These are phyloP conservation scores for Sicyos baderoa DNA, from an alignment of 306 rosid genomes.

Conservation along the genomic window DNA sequence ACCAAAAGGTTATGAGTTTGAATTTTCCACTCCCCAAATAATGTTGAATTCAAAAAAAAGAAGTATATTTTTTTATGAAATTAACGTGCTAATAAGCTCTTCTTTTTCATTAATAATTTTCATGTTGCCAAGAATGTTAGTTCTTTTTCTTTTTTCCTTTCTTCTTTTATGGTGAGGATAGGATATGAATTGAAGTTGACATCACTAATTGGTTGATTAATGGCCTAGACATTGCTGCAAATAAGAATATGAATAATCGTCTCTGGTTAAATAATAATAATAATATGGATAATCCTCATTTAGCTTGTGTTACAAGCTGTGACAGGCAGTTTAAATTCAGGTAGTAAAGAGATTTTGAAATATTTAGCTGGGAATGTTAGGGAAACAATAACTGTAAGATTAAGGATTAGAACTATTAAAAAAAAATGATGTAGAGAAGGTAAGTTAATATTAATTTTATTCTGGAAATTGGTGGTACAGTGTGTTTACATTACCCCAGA, in stretches of 20 bases:
- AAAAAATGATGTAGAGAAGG: not conserved
- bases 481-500: not conserved
- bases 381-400: not conserved
- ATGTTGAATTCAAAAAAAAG: not conserved
- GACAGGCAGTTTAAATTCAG: not conserved
- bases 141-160: not conserved
- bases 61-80: not conserved
- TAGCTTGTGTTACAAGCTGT: not conserved
- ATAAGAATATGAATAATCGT: not conserved
- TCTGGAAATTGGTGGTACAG: not conserved
- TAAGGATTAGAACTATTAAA: not conserved
- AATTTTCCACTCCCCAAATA: not conserved
- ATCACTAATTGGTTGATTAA: not conserved
- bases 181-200: not conserved
- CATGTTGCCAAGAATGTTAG: not conserved
- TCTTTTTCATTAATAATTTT: not conserved
- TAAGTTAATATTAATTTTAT: not conserved
- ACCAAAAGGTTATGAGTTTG: no score
- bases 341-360: conserved; percentile 1
- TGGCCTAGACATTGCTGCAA: not conserved
- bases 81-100: not conserved
- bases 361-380: not conserved
- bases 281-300: no score
- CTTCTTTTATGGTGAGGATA: not conserved
- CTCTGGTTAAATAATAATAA: no score